Conservation (phyloP, 148 eudicot species). For the Silene uniflora region DNA sequence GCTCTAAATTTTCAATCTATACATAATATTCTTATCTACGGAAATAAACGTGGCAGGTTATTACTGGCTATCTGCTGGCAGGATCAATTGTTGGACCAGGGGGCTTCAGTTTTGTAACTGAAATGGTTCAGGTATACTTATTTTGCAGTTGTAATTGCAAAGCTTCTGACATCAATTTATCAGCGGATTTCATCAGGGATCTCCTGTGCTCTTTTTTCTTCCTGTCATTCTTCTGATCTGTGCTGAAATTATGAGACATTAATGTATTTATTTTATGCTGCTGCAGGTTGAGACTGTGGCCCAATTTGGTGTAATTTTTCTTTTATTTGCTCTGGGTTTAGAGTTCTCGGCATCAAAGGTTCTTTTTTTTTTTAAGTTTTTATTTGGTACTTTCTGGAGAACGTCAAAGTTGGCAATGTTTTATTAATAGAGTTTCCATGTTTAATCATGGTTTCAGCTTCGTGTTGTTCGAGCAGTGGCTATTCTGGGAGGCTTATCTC, state of each 20-base stretch:
- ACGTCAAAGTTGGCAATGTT: conserved; percentile 6
- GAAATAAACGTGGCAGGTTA: conserved; percentile 52
- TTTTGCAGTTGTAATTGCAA: conserved; percentile 2
- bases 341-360: conserved; percentile 96
- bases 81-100: conserved; percentile 99
- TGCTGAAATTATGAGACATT: neutral
- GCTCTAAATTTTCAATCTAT: neutral
- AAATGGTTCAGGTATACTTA: conserved; percentile 90
- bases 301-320: conserved; percentile 98
- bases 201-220: neutral
- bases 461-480: conserved; percentile 98
- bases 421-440: conserved; percentile 7
- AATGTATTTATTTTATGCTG: conserved; percentile 8
- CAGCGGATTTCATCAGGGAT: neutral
- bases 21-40: conserved; percentile 11
- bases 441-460: conserved; percentile 47
- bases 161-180: neutral
- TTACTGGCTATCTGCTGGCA: conserved; percentile 94
- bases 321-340: conserved; percentile 91
- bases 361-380: conserved; percentile 18
- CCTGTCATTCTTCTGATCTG: neutral
- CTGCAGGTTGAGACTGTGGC: conserved; percentile 98
- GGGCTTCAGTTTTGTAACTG: conserved; percentile 88
- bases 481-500: conserved; percentile 81
- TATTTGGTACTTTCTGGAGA: neutral